A percentile compares a stretch with the other conserved stretches of the same genome.
Conservation (phyloP, 2,329 filamentous ascomycete genomes). For the Verruconis gallopava region DNA sequence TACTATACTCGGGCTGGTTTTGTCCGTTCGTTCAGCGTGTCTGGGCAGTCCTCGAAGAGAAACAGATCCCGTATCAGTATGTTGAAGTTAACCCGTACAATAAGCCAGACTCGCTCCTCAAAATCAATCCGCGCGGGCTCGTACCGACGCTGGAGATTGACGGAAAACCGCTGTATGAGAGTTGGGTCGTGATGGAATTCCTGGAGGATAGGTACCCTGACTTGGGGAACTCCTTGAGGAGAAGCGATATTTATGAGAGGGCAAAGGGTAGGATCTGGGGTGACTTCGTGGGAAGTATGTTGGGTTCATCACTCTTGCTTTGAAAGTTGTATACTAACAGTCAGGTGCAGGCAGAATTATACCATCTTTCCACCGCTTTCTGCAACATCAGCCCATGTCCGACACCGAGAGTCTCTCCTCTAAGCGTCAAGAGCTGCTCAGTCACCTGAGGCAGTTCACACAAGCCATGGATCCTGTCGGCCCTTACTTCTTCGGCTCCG, state of each 20-base stretch:
- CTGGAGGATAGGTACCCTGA: constrained; percentile 56
- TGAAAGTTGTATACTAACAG: background rate
- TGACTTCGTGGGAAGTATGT: constrained; percentile 46
- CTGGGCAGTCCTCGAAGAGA: constrained; percentile 63
- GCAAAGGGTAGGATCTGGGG: constrained; percentile 60
- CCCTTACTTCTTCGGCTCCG: constrained; percentile 54
- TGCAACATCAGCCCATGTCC: constrained; percentile 33
- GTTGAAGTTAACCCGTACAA: constrained; percentile 66
- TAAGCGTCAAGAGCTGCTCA: constrained; percentile 45
- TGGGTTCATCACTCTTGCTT: background rate
- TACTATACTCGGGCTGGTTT: constrained; percentile 65
- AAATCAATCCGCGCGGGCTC: constrained; percentile 61
- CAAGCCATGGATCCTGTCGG: constrained; percentile 47
- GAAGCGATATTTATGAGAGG: constrained; percentile 48
- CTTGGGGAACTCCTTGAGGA: constrained; percentile 40
- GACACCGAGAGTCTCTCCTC: constrained; percentile 31
- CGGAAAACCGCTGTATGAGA: constrained; percentile 56
- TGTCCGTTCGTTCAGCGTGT: constrained; percentile 55
- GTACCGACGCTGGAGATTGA: constrained; percentile 53
- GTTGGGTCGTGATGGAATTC: constrained; percentile 60
- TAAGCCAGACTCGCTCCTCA: constrained; percentile 54
- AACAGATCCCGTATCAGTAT: constrained; percentile 54
- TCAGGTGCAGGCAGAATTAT: constrained; percentile 49
- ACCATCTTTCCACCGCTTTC: constrained; percentile 53
- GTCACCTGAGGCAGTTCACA: constrained; percentile 46